phyloP scores from a whole-genome alignment of 2,329 filamentous ascomycete species.

The Akanthomyces lecanii region DNA sequence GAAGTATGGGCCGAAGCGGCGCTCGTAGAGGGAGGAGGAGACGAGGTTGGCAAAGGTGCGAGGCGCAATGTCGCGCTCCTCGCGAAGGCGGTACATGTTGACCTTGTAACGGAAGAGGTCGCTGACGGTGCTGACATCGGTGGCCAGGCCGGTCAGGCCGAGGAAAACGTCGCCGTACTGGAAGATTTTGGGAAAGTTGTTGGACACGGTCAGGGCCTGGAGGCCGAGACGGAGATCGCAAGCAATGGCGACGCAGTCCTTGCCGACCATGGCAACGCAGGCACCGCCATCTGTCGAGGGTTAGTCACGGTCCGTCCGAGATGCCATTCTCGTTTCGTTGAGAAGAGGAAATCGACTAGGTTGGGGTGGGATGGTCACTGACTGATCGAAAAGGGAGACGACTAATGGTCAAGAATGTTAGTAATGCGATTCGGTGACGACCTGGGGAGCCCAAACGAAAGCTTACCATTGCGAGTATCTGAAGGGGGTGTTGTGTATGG shows the following conservation, averaged over 20 bases:
- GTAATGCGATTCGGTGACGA: constrained; percentile 20
- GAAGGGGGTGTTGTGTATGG: constrained; percentile 22
- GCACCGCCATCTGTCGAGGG: constrained; percentile 69
- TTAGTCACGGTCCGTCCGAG: constrained; percentile 6
- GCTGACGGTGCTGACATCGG: constrained; percentile 88
- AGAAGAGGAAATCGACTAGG: constrained; percentile 1
- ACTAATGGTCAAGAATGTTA: constrained; percentile 47
- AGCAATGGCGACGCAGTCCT: constrained; percentile 98
- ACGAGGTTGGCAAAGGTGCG: constrained; percentile 96
- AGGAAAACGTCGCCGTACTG: constrained; percentile 93
- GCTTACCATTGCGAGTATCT: constrained; percentile 28
- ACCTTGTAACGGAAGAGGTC: constrained; percentile 99
- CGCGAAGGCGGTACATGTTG: constrained; percentile 98
- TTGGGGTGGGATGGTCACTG: constrained; percentile 32
- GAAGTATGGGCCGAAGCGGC: constrained; percentile 93
- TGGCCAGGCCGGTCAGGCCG: constrained; percentile 91
- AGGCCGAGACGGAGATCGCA: constrained; percentile 97
- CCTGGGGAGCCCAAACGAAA: neutral
- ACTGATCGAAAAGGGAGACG: constrained; percentile 96
- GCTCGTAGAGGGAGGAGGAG: constrained; percentile 86
- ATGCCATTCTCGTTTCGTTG: neutral
- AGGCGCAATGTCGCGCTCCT: constrained; percentile 94
- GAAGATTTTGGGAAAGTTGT: constrained; percentile 99
- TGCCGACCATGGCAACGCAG: constrained; percentile 98
- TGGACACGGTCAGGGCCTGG: constrained; percentile 93